A percentile compares a stretch with the other conserved stretches of the same genome.
Conservation (phyloP, 176 grass and related monocot genomes). For the Phoenix roebelenii region DNA sequence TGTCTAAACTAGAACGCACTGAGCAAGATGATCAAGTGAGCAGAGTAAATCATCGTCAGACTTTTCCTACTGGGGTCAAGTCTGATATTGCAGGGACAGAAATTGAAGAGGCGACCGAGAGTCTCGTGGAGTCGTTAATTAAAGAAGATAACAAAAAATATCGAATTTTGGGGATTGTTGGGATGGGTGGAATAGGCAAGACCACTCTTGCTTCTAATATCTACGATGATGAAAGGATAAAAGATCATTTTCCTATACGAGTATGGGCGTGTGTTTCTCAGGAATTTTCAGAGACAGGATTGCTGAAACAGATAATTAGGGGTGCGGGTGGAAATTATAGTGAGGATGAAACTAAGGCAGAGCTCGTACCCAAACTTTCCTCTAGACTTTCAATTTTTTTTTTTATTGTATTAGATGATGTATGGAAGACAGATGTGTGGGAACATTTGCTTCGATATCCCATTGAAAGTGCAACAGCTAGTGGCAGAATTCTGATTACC, state of each 20-base stretch:
- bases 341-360: not conserved
- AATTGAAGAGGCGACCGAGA: not conserved
- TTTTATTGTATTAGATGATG: too few species aligned
- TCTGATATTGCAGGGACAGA: not conserved
- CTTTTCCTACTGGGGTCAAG: not conserved
- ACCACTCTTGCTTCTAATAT: too few species aligned
- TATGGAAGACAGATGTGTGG: too few species aligned
- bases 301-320: not conserved
- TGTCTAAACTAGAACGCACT: not conserved
- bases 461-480: too few species aligned
- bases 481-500: too few species aligned
- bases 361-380: not conserved
- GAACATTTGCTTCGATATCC: too few species aligned
- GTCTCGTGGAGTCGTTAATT: not conserved
- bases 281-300: not conserved
- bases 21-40: too few species aligned
- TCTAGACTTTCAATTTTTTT: too few species aligned
- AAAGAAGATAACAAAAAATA: not conserved
- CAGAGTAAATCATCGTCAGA: not conserved
- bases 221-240: not conserved
- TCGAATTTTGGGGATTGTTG: not conserved
- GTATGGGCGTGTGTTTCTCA: not conserved
- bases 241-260: not conserved
- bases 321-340: not conserved
- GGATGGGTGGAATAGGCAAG: slow-evolving; percentile 3